Percentiles rank a stretch among this genome's conserved stretches.
phyloP scores from a whole-genome alignment of 2,329 filamentous ascomycete genomes.

The Diaporthe capsici region DNA sequence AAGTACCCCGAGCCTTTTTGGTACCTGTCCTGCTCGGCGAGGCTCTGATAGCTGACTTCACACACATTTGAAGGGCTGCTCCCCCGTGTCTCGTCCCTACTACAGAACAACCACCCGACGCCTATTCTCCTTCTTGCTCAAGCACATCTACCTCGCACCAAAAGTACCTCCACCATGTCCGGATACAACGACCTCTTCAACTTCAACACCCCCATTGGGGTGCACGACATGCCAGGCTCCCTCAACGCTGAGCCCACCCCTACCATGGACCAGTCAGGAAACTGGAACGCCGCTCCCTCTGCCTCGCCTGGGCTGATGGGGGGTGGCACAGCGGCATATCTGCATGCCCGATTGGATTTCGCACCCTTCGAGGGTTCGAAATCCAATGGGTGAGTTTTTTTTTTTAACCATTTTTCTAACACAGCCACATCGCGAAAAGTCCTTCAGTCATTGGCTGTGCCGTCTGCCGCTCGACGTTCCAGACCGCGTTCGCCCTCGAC shows the following conservation, averaged over 20 bases:
- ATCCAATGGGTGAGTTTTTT: background rate
- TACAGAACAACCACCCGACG: too few relatives aligned
- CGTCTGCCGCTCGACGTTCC: too few relatives aligned
- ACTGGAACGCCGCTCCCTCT: background rate
- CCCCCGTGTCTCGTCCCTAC: background rate
- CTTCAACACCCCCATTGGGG: background rate
- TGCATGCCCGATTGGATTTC: background rate
- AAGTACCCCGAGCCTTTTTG: background rate
- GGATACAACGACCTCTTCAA: background rate
- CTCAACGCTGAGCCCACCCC: background rate
- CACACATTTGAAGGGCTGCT: background rate
- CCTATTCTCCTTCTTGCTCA: background rate
- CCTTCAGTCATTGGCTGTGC: too few relatives aligned
- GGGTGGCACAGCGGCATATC: background rate
- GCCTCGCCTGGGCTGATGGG: rapidly evolving
- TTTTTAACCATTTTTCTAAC: too few relatives aligned
- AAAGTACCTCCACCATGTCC: conserved; percentile 23
- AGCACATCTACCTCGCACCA: background rate
- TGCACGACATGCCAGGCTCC: background rate
- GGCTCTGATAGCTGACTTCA: background rate
- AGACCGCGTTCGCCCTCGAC: too few relatives aligned
- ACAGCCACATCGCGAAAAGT: too few relatives aligned
- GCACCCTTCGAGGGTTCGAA: background rate
- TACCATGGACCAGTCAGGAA: background rate
- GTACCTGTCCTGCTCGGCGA: background rate